Base-by-base conservation (phyloP, 495 filamentous ascomycete genomes). In the Penicillium subrubescens region DNA sequence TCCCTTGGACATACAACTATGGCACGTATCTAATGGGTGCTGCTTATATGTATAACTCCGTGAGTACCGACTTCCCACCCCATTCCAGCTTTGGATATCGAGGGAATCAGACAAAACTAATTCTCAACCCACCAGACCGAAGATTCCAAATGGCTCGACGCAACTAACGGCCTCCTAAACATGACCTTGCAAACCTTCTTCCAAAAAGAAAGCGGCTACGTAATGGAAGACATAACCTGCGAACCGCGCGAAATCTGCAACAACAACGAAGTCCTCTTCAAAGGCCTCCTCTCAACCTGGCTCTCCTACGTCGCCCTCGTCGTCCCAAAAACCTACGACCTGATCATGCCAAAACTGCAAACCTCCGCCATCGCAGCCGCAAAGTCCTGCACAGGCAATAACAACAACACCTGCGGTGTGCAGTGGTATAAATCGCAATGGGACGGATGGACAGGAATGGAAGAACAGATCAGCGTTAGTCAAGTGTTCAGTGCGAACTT, bases 231-330 rank as follows among this genome's bases (percentile, higher is more conserved):
- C 72, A 81, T 86, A n/a, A 80, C 85, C 53, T 93, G 90, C 78
- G 91, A 94, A 67, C 71, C 77, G 0, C 69, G 70, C 17, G 77
- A 74, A 48, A 81, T 79, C 55, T 93, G 90, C 77, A 80, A 89
- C 73, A 71, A 84, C 59, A 91, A 94, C 75, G 89, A 92, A 69
- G 86, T 88, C 56, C 86, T 87, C 27, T 95, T 96, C 84, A 94
- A 94, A 71, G 90, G 90, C 5, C 90, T 92, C 66, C 80, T 93
- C 8, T 79, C 89, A 8, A 84, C 88, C 7, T 94, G 91, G 90
- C 85, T 97, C 78, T 87, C 89, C 1, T 82, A 86, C 8, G 86
- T 88, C 6, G 87, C 87, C 0, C 87, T 92, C 62, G 83, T 93
- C 1, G 79, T 80, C 14, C 81, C 81, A 1, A 89, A 84, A 69